phyloP scores from a whole-genome alignment of 1,139 yeast species.

The Candida frijolesensis region DNA sequence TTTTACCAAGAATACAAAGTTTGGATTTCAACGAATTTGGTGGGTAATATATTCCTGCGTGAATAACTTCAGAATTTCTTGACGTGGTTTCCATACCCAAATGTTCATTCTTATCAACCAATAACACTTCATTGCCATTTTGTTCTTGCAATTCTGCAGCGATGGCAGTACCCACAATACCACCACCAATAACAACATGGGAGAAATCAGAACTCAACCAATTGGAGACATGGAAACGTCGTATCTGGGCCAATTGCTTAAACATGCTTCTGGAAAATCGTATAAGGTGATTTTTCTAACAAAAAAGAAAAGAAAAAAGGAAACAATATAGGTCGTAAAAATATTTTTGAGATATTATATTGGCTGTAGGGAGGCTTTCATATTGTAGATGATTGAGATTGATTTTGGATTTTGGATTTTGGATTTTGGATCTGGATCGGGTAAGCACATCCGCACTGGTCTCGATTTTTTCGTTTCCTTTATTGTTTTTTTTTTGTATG shows the following conservation, averaged over 20 bases:
- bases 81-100: conserved; percentile 83
- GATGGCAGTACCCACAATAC: conserved; percentile 82
- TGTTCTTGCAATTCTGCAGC: conserved; percentile 64
- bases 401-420: no score
- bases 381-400: no score
- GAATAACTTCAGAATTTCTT: conserved; percentile 88
- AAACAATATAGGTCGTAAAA: no score
- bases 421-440: no score
- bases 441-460: no score
- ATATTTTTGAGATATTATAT: no score
- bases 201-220: conserved; percentile 54
- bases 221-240: conserved; percentile 9
- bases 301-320: no score
- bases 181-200: conserved; percentile 85
- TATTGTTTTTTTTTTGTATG: no score
- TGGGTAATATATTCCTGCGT: conserved; percentile 88
- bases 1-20: conserved; percentile 75
- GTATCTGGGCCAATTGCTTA: conserved; percentile 1
- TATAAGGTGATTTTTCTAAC: background rate
- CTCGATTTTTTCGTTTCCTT: no score
- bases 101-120: conserved; percentile 66
- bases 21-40: conserved; percentile 62
- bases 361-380: no score
- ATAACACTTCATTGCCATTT: conserved; percentile 50
- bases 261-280: background rate